Conservation (phyloP, 805 yeast genomes). For the Candida multigemmis region DNA sequence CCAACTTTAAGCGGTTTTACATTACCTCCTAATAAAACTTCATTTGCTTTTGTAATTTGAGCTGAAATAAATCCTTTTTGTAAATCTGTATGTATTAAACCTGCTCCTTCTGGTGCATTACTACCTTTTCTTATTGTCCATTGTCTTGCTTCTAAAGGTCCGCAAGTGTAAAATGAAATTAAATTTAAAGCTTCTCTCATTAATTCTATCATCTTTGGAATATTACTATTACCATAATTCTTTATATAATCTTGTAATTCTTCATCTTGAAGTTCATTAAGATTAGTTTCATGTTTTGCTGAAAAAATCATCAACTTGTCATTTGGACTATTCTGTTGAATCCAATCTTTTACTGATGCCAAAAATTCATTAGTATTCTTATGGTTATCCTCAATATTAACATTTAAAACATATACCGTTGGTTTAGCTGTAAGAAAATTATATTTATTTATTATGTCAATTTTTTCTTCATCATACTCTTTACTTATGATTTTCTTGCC, state of each 20-base stretch:
- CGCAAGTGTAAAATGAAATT: conserved; percentile 83
- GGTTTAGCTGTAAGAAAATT: conserved; percentile 83
- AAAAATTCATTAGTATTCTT: conserved; percentile 43
- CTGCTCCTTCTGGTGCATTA: conserved; percentile 85
- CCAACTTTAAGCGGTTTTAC: conserved; percentile 52
- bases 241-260: conserved; percentile 10
- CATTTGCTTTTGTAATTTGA: conserved; percentile 63
- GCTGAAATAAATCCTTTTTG: conserved; percentile 77
- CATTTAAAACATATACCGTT: conserved; percentile 68
- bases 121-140: conserved; percentile 78
- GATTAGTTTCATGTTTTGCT: conserved; percentile 39
- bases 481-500: conserved; percentile 52
- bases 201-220: conserved; percentile 53
- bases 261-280: conserved; percentile 18
- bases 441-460: conserved; percentile 58
- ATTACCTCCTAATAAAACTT: conserved; percentile 26
- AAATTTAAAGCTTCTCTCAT: conserved; percentile 64
- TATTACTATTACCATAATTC: conserved; percentile 35
- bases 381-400: conserved; percentile 60
- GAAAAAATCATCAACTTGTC: conserved; percentile 29
- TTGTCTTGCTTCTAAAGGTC: conserved; percentile 75
- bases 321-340: conserved; percentile 55
- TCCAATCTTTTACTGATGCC: conserved; percentile 53
- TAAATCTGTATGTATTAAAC: conserved; percentile 79
- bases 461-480: conserved; percentile 56